Evolutionary conservation across 176 grass and related monocot genomes (phyloP).

Genomic region (Carex myosuroides): DNA sequence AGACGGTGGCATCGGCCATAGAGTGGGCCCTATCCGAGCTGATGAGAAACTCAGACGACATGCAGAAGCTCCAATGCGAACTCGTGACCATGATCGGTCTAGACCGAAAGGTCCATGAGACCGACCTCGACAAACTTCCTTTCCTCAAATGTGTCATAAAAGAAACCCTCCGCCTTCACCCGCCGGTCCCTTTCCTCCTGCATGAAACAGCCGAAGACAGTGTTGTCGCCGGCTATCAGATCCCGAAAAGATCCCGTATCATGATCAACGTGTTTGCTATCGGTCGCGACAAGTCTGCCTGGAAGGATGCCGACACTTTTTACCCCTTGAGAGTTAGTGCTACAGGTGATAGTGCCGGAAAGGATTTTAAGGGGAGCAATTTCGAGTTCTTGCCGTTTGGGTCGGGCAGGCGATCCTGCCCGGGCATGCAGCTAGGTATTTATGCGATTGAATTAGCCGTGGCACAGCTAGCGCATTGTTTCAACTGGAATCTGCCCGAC

Average conservation of each 20-base stretch:
- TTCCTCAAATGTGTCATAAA: conserved; percentile 76
- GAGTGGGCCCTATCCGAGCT: conserved; percentile 95
- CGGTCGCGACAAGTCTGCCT: conserved; percentile 46
- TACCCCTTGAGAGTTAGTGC: conserved; percentile 43
- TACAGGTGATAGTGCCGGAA: conserved; percentile 21
- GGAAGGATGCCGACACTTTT: conserved; percentile 66
- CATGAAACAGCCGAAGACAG: conserved; percentile 79
- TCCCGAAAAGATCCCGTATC: conserved; percentile 51
- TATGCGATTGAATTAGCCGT: conserved; percentile 55
- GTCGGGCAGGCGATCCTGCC: conserved; percentile 71
- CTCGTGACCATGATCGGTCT: conserved; percentile 43
- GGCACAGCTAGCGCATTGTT: conserved; percentile 62
- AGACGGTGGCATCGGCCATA: conserved; percentile 87
- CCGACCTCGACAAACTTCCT: conserved; percentile 72
- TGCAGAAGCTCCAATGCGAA: conserved; percentile 58
- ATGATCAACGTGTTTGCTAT: conserved; percentile 95
- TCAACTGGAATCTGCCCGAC: conserved; percentile 59
- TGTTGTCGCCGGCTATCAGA: conserved; percentile 50
- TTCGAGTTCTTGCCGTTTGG: conserved; percentile 93
- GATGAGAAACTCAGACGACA: conserved; percentile 67
- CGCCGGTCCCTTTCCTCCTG: conserved; percentile 80
- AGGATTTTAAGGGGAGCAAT: conserved; percentile 86
- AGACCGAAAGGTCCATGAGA: conserved; percentile 46
- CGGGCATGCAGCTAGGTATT: conserved; percentile 57
- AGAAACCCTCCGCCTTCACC: conserved; percentile 94